Base-by-base conservation (phyloP, 2,329 filamentous ascomycete genomes). In the Fusarium tupiense region DNA sequence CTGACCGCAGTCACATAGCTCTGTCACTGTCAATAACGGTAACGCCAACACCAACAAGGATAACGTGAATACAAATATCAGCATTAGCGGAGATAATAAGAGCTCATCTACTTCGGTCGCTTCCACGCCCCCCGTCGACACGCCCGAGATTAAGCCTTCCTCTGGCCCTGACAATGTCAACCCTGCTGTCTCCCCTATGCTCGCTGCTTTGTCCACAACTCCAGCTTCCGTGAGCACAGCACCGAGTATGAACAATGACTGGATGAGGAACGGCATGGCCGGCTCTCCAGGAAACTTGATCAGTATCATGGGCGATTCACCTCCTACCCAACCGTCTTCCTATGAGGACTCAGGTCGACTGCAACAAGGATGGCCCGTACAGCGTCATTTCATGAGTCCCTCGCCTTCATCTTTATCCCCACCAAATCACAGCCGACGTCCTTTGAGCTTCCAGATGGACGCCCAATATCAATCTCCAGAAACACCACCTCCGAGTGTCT, bases 381-480 rank as follows among this genome's bases (percentile, higher is more conserved):
- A 88, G 67, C 82, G 86, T 33, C 82, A 84, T 19, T 84, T 83
- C 67, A 82, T 84, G 79, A 84, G 82, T 41, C 82, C 85, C 24
- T 85, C 86, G 35, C 82, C 85, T 12, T 80, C 85, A 3, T 87
- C 86, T 2, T 76, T 81, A 46, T 84, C 83, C 16, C 82, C 83
- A 44, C 82, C 81, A 22, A 81, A 77, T 33, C 79, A 76, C 62
- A 73, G 80, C 43, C 82, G 83, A 62, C 85, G 87, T 33, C 87
- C 88, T 10, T 78, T 89, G 69, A 90, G 88, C 80, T 89, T 86
- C 76, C 88, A 91, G 53, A 85, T 86, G 82, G 87, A 88, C 40
- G 78, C 81, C 17, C 83, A 85, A 12, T 85, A 85, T 72, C 82
- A 82, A 35, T 80, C 84, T 6, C 81, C 83, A 12, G 84, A 86